phyloP scores from a whole-genome alignment of 306 rosid species.

The Corylus americana region DNA sequence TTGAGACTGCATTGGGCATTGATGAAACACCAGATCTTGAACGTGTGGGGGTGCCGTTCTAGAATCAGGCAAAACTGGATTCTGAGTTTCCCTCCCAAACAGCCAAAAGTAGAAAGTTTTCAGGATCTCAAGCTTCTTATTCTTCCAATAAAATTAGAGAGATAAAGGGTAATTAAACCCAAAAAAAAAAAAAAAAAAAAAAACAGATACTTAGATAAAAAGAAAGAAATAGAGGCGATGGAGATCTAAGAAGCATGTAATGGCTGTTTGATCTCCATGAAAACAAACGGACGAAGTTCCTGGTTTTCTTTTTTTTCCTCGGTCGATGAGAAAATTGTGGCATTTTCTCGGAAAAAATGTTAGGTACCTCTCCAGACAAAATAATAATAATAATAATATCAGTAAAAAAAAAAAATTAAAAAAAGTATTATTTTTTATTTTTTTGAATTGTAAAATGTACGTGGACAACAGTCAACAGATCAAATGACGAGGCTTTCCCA shows the following conservation, averaged over 20 bases:
- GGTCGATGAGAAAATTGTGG: slow-evolving; percentile 41
- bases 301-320: slow-evolving; percentile 20
- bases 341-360: slow-evolving; percentile 38
- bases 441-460: too few relatives aligned
- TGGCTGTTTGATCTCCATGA: slow-evolving; percentile 43
- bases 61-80: slow-evolving; percentile 13
- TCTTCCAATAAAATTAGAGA: neutral
- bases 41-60: slow-evolving; percentile 17
- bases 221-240: neutral
- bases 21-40: slow-evolving; percentile 44
- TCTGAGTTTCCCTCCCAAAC: slow-evolving; percentile 3
- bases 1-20: slow-evolving; percentile 39
- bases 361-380: slow-evolving; percentile 28
- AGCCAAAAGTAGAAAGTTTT: neutral
- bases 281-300: slow-evolving; percentile 31
- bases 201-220: neutral
- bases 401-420: neutral
- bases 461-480: too few relatives aligned
- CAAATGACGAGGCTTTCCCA: too few relatives aligned
- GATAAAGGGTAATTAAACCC: neutral
- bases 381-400: neutral
- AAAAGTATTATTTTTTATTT: too few relatives aligned
- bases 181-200: too few relatives aligned
- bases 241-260: slow-evolving; percentile 24
- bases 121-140: neutral